Conservation (phyloP, 768 basidiomycete species). For the Sarcodon sp. region DNA sequence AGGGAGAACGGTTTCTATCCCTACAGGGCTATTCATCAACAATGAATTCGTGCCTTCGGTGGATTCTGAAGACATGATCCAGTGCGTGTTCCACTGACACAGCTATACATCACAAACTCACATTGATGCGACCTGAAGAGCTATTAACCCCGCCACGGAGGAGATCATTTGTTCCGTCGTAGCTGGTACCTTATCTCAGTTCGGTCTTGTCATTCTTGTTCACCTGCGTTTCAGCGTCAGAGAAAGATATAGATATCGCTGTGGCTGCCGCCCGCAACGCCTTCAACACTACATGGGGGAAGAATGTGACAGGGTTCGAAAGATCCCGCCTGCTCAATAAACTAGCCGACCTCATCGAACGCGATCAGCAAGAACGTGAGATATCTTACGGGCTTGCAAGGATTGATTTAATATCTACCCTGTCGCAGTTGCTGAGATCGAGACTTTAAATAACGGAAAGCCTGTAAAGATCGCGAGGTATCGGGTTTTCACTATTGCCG, state of each 20-base stretch:
- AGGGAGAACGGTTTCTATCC: slow-evolving; percentile 36
- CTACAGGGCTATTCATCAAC: slow-evolving; percentile 86
- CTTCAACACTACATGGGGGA: slow-evolving; percentile 81
- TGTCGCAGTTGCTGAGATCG: slow-evolving; percentile 53
- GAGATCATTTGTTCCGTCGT: slow-evolving; percentile 56
- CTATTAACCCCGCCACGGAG: slow-evolving; percentile 78
- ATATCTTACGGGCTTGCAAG: background rate
- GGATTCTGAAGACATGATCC: slow-evolving; percentile 51
- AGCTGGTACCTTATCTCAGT: slow-evolving; percentile 16
- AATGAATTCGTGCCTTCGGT: slow-evolving; percentile 76
- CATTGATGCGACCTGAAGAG: slow-evolving; percentile 22
- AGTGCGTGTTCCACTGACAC: slow-evolving; percentile 26
- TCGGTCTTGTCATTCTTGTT: background rate
- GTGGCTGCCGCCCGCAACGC: slow-evolving; percentile 76
- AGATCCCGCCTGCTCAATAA: slow-evolving; percentile 73
- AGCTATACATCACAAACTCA: background rate
- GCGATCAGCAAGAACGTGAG: slow-evolving; percentile 50
- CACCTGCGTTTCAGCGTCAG: slow-evolving; percentile 30
- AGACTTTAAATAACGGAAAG: slow-evolving; percentile 86
- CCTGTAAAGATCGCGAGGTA: slow-evolving; percentile 52
- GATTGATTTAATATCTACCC: background rate
- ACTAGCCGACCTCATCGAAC: slow-evolving; percentile 83
- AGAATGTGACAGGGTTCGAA: slow-evolving; percentile 75
- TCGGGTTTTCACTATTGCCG: slow-evolving; percentile 9
- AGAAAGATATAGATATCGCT: slow-evolving; percentile 71